Conservation (phyloP, 768 basidiomycete genomes). For the Clavulina sp. region DNA sequence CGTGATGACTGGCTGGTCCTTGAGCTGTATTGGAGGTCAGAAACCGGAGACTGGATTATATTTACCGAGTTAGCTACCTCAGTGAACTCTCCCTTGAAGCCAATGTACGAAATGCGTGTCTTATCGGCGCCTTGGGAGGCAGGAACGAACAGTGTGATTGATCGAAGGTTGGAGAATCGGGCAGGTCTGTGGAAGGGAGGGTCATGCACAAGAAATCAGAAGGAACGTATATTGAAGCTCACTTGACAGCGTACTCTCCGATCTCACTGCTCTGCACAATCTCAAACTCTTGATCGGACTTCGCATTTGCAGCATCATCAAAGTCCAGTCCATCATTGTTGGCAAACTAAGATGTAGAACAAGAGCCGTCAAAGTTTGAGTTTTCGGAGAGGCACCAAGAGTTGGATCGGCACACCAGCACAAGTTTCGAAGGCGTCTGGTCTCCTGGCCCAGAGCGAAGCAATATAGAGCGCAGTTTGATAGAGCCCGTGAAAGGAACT, state of each 20-base stretch:
- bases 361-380: too few species aligned
- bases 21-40: conserved; percentile 32
- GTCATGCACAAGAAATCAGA: not conserved
- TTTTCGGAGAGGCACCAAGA: not conserved
- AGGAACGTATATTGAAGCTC: conserved; percentile 14
- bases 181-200: conserved; percentile 37
- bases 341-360: conserved; percentile 40
- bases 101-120: conserved; percentile 64
- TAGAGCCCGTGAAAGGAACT: conserved; percentile 74
- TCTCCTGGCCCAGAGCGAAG: conserved; percentile 71
- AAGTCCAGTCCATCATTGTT: conserved; percentile 74
- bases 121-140: conserved; percentile 63
- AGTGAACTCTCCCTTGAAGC: conserved; percentile 67
- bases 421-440: conserved; percentile 56
- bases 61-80: conserved; percentile 30
- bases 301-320: conserved; percentile 42
- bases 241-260: conserved; percentile 78
- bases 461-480: conserved; percentile 66
- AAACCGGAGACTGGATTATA: not conserved
- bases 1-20: conserved; percentile 58
- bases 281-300: conserved; percentile 53
- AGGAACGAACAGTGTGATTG: conserved; percentile 70
- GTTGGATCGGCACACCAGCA: conserved; percentile 34
- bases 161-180: conserved; percentile 70
- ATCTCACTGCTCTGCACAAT: conserved; percentile 55